Conservation (phyloP, 2,329 filamentous ascomycete genomes). For the Nemania serpens region DNA sequence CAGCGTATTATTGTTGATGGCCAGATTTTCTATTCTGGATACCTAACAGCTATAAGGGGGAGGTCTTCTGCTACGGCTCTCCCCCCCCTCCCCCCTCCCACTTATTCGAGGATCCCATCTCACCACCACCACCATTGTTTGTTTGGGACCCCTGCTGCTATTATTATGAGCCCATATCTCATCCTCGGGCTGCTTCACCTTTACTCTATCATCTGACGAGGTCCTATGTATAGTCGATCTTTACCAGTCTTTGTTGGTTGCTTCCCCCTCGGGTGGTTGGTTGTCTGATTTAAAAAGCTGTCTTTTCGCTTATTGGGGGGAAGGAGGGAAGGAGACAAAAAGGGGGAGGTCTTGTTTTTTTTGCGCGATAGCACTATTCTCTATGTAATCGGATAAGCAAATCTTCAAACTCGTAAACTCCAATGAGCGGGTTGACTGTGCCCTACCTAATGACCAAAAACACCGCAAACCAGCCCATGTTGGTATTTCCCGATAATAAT, state of each 20-base stretch:
- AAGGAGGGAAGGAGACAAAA: not conserved
- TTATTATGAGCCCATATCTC: not conserved
- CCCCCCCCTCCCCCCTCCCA: not conserved
- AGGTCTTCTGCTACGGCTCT: not conserved
- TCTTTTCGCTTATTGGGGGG: slow-evolving; percentile 4
- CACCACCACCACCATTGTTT: slow-evolving; percentile 2
- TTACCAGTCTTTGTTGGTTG: not conserved
- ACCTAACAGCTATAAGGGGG: slow-evolving; percentile 1
- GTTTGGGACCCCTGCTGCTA: not conserved
- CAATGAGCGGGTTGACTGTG: not conserved
- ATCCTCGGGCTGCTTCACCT: not conserved
- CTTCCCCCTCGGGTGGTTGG: not conserved
- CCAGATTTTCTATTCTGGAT: not conserved
- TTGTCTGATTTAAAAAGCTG: slow-evolving; percentile 9
- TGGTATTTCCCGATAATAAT: not conserved
- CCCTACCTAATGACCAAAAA: slow-evolving; percentile 17
- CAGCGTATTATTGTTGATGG: not conserved
- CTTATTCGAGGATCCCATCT: slow-evolving; percentile 1
- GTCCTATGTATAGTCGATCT: slow-evolving; percentile 1
- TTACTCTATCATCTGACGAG: not conserved
- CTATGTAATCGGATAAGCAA: slow-evolving; percentile 21
- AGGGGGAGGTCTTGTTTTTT: not conserved
- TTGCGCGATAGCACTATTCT: slow-evolving; percentile 1
- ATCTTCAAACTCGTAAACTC: slow-evolving; percentile 1
- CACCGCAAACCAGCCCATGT: not conserved